These are phyloP conservation scores for Penicillium sumatraense DNA, from an alignment of 2,329 filamentous ascomycete genomes.

Conservation along the genomic window DNA sequence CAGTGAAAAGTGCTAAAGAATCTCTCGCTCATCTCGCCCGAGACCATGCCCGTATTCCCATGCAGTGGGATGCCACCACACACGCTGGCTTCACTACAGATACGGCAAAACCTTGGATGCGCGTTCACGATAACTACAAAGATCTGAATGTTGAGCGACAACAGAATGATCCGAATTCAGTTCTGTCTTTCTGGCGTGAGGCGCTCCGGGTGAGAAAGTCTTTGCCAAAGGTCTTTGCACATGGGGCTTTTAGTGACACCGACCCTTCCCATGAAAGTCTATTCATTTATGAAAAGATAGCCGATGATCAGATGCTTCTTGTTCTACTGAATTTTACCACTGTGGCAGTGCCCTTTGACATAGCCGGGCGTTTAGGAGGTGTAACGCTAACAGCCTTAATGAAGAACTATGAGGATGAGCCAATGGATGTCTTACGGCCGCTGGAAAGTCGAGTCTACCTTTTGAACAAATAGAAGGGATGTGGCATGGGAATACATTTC, in stretches of 20 bases:
- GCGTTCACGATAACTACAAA: slow-evolving; percentile 57
- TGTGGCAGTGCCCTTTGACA: slow-evolving; percentile 33
- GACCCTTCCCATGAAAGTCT: slow-evolving; percentile 53
- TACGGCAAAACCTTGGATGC: slow-evolving; percentile 63
- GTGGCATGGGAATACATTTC: too few relatives aligned
- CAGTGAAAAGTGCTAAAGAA: slow-evolving; percentile 52
- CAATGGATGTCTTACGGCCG: slow-evolving; percentile 9
- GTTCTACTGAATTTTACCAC: slow-evolving; percentile 56
- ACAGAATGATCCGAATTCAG: slow-evolving; percentile 46
- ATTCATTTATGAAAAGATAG: slow-evolving; percentile 52
- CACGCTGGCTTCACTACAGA: slow-evolving; percentile 66
- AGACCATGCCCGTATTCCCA: slow-evolving; percentile 69
- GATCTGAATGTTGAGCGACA: slow-evolving; percentile 56
- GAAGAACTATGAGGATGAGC: slow-evolving; percentile 13
- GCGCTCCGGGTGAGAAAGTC: slow-evolving; percentile 57
- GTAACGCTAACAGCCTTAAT: background rate
- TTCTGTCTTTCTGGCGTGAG: slow-evolving; percentile 64
- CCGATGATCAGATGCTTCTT: slow-evolving; percentile 34
- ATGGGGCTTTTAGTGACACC: slow-evolving; percentile 62
- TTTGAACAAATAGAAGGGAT: slow-evolving; percentile 2
- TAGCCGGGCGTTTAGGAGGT: slow-evolving; percentile 18
- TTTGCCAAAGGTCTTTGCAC: slow-evolving; percentile 59
- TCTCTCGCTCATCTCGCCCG: slow-evolving; percentile 61
- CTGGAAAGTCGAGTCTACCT: slow-evolving; percentile 17
- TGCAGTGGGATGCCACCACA: slow-evolving; percentile 64